A percentile compares a stretch with the other conserved stretches of the same genome.
phyloP scores from a whole-genome alignment of 2,329 filamentous ascomycete genomes.

The Pseudocercospora vitis region DNA sequence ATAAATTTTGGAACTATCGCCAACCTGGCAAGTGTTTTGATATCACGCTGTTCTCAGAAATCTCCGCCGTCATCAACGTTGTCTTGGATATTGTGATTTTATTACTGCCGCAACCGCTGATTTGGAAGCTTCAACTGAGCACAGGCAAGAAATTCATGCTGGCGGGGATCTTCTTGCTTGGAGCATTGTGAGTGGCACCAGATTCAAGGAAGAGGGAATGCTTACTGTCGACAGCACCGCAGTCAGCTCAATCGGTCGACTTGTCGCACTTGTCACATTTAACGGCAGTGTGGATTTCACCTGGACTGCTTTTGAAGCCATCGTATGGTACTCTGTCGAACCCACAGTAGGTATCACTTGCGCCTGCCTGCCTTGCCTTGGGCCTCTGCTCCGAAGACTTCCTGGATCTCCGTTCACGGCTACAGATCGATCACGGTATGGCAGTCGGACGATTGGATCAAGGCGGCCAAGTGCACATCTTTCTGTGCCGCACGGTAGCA shows the following conservation, averaged over 20 bases:
- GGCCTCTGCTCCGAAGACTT: conserved; percentile 9
- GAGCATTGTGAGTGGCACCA: conserved; percentile 19
- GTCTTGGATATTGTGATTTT: conserved; percentile 21
- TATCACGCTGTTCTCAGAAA: conserved; percentile 17
- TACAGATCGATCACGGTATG: not conserved
- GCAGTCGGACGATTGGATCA: not conserved
- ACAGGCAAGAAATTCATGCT: conserved; percentile 13
- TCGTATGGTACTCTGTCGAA: conserved; percentile 22
- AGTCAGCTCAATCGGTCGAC: conserved; percentile 14
- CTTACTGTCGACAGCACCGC: conserved; percentile 19
- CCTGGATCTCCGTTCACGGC: not conserved
- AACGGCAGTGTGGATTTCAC: conserved; percentile 15
- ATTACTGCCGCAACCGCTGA: conserved; percentile 17
- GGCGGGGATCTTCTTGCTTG: conserved; percentile 19
- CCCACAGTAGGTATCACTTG: conserved; percentile 21
- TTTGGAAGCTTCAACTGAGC: conserved; percentile 19
- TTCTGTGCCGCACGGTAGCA: not conserved
- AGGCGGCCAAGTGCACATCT: not conserved
- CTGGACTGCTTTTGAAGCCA: conserved; percentile 9
- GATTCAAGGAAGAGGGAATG: too few species aligned
- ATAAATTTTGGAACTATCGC: conserved; percentile 17
- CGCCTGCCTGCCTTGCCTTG: conserved; percentile 20
- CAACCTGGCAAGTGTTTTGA: conserved; percentile 14
- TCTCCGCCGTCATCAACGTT: conserved; percentile 20
- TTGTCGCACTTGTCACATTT: conserved; percentile 14